Conservation (phyloP, 1,284 basidiomycete genomes). For the Sanghuangporus weigelae region DNA sequence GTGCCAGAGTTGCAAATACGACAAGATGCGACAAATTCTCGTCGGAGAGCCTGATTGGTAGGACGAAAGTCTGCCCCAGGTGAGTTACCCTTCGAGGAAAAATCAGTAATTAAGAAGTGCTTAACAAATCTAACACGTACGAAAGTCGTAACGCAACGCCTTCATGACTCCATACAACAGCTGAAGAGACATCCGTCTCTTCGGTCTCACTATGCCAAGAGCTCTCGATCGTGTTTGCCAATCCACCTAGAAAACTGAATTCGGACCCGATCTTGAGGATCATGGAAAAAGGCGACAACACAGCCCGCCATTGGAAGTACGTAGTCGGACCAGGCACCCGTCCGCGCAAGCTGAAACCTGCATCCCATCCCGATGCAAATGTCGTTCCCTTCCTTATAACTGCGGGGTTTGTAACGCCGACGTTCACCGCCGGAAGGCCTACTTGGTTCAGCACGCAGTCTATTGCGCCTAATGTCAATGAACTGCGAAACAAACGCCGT, state of each 20-base stretch:
- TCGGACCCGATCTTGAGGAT: constrained; percentile 8
- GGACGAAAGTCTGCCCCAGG: constrained; percentile 29
- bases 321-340: not conserved
- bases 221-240: not conserved
- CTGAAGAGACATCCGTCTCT: constrained; percentile 26
- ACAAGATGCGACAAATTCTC: constrained; percentile 27
- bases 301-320: constrained; percentile 1
- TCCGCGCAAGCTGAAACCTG: not conserved
- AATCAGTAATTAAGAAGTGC: constrained; percentile 6
- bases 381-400: not conserved
- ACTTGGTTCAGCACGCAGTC: not conserved
- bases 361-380: constrained; percentile 2
- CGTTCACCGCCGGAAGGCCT: not conserved
- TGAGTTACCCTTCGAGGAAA: constrained; percentile 26
- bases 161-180: constrained; percentile 26
- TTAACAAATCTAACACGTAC: constrained; percentile 23
- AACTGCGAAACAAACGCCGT: constrained; percentile 6
- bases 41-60: constrained; percentile 33
- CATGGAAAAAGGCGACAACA: not conserved
- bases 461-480: constrained; percentile 6
- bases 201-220: constrained; percentile 24
- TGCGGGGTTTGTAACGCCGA: constrained; percentile 1
- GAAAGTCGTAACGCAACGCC: constrained; percentile 32
- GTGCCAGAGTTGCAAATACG: constrained; percentile 29
- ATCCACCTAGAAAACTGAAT: not conserved